Conservation (phyloP, 1,139 yeast genomes). For the Pichia sp. region DNA sequence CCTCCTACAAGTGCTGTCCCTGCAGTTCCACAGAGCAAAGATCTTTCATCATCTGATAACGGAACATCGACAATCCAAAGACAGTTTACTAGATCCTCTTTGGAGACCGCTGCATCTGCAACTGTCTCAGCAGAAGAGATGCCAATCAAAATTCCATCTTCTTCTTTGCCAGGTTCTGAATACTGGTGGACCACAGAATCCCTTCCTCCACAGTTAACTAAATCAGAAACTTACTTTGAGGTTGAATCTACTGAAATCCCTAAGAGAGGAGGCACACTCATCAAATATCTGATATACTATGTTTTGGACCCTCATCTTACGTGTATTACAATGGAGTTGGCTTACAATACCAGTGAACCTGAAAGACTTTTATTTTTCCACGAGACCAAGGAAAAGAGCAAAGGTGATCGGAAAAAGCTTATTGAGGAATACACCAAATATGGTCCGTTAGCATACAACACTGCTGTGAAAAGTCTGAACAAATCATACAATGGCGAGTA, state of each 20-base stretch:
- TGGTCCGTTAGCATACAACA: conserved; percentile 42
- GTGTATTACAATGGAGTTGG: conserved; percentile 54
- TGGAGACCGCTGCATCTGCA: conserved; percentile 8
- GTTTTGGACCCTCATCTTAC: conserved; percentile 71
- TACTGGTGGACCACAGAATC: conserved; percentile 66
- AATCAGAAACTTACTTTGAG: conserved; percentile 55
- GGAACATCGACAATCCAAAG: conserved; percentile 20
- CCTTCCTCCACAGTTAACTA: conserved; percentile 52
- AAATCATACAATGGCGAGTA: conserved; percentile 27
- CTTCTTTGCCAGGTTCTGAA: conserved; percentile 17
- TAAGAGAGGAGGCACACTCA: conserved; percentile 55
- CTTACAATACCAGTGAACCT: conserved; percentile 57
- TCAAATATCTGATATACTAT: conserved; percentile 63
- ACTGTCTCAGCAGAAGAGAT: conserved; percentile 23
- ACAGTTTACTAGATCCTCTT: conserved; percentile 13
- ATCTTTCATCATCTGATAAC: conserved; percentile 20
- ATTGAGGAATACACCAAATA: conserved; percentile 46
- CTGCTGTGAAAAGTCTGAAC: conserved; percentile 44
- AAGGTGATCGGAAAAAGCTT: conserved; percentile 42
- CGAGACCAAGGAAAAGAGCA: conserved; percentile 46
- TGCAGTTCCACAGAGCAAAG: conserved; percentile 14
- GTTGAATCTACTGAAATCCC: conserved; percentile 53
- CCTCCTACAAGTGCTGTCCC: conserved; percentile 20
- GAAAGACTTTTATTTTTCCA: conserved; percentile 46
- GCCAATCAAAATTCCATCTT: conserved; percentile 18